Conservation (phyloP, 2,329 filamentous ascomycete species). For the Incumbomyces delicatus region DNA sequence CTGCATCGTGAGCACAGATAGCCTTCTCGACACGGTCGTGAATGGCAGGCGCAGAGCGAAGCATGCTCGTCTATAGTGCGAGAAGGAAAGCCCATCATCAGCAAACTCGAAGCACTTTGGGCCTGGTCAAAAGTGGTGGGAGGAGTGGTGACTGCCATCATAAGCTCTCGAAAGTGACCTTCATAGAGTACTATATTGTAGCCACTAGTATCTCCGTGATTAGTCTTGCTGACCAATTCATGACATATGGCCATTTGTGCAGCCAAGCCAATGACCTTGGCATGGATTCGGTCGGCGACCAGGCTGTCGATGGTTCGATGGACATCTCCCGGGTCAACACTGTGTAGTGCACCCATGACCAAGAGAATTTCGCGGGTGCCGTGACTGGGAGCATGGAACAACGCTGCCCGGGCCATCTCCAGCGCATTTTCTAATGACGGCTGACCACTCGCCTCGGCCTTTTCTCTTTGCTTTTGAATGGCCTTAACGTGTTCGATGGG, state of each 20-base stretch:
- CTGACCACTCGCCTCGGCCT: slow-evolving; percentile 48
- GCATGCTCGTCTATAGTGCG: slow-evolving; percentile 61
- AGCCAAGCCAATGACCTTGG: slow-evolving; percentile 80
- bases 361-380: slow-evolving; percentile 89
- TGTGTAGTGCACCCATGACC: slow-evolving; percentile 81
- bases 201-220: slow-evolving; percentile 58
- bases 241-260: slow-evolving; percentile 88
- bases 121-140: slow-evolving; percentile 58
- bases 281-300: slow-evolving; percentile 71
- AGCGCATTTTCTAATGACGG: slow-evolving; percentile 87
- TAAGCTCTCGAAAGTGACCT: slow-evolving; percentile 76
- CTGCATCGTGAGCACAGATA: slow-evolving; percentile 86
- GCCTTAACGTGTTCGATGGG: slow-evolving; percentile 76
- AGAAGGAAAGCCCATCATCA: slow-evolving; percentile 98
- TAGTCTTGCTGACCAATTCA: slow-evolving; percentile 80
- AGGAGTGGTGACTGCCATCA: slow-evolving; percentile 80
- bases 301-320: slow-evolving; percentile 76
- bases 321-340: slow-evolving; percentile 89
- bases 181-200: slow-evolving; percentile 85
- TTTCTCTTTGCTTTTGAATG: slow-evolving; percentile 55
- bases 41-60: slow-evolving; percentile 86
- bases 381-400: slow-evolving; percentile 90
- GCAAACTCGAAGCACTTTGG: slow-evolving; percentile 43
- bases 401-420: slow-evolving; percentile 82
- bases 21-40: slow-evolving; percentile 67